Base-by-base conservation (phyloP, 192 early-diverging fungal species). In the Coemansia asiatica region DNA sequence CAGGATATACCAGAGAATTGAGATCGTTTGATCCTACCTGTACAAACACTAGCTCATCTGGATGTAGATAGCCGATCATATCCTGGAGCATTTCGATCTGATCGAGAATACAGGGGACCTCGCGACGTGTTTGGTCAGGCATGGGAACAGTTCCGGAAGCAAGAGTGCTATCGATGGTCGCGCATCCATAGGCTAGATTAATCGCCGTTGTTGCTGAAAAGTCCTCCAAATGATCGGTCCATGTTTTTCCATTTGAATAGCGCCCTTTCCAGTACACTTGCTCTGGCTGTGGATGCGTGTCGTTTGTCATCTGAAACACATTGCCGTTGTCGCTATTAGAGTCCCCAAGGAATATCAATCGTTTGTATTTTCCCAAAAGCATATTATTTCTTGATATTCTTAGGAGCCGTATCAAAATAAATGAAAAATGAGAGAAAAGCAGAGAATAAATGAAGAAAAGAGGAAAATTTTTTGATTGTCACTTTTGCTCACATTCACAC, bases 301-400 rank as follows among this genome's bases (percentile, higher is more conserved):
- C 29, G 4, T 27, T 10, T 7, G 79, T 81, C 62, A 81, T 60
- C 4, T 60, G 74, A 49, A 64, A 44, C 12, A 76, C 74, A n/a
- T 81, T 81, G 9, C 79, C 79, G 15, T 60, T 81, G 54, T 81
- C 79, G 19, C 67, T 59, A 21, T 76, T 81, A 13, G 79, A 81
- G 33, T 81, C 79, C 46, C 79, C 79, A 26, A 81, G 56, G 48
- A 81, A 72, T 23, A 81, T 51, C 35, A 81, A 64, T 26, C 64
- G 59, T 12, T 58, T 36, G 61, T 68, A 79, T 29, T 36, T 64
- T 21, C 47, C 60, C 10, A 78, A 60, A 8, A 72, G 33, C 65
- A 70, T 27, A 13, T 8, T 4, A 6, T 26, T 26, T 53, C 8
- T 16, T 0, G 22, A 53, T n/a, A n/a, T n/a, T n/a, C n/a, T n/a